Evolutionary conservation across 2,329 filamentous ascomycete genomes (phyloP).

Genomic region (Nannizziopsis arthrosporioides): DNA sequence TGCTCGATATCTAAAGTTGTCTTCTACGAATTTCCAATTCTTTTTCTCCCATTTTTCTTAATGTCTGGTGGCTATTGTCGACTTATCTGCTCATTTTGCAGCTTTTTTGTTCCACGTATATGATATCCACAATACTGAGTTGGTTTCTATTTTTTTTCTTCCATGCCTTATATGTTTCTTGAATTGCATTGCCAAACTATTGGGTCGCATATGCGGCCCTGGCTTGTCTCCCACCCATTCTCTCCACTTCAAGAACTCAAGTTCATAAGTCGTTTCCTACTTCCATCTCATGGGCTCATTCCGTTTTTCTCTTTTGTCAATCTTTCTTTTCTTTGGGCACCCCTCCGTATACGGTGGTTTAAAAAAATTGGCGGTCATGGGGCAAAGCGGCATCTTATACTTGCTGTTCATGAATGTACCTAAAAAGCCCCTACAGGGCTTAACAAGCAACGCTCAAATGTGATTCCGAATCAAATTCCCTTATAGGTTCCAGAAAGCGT

Average conservation of each 20-base stretch:
- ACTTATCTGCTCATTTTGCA: not conserved
- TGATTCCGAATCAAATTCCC: too few species aligned
- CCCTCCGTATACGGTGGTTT: not conserved
- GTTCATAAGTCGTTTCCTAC: too few species aligned
- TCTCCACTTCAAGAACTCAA: too few species aligned
- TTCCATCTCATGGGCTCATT: not conserved
- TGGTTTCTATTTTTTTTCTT: conserved; percentile 5
- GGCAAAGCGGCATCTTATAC: too few species aligned
- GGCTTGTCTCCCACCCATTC: too few species aligned
- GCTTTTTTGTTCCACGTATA: conserved; percentile 8
- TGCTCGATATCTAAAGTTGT: conserved; percentile 4
- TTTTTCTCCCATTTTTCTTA: conserved; percentile 8
- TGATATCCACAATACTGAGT: not conserved
- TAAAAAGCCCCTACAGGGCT: not conserved
- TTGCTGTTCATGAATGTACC: too few species aligned
- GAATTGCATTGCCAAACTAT: conserved; percentile 8
- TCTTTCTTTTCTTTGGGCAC: not conserved
- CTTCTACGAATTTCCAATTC: conserved; percentile 7
- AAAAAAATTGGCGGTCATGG: not conserved
- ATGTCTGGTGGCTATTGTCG: not conserved
- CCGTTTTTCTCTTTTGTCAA: not conserved
- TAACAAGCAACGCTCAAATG: not conserved
- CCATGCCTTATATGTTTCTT: conserved; percentile 9
- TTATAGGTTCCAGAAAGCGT: too few species aligned
- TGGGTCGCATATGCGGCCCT: too few species aligned